Evolutionary conservation across 2,329 filamentous ascomycete species (phyloP), one percentile per base, ranked within the genome.

Genomic region (Cadophora sp.): DNA sequence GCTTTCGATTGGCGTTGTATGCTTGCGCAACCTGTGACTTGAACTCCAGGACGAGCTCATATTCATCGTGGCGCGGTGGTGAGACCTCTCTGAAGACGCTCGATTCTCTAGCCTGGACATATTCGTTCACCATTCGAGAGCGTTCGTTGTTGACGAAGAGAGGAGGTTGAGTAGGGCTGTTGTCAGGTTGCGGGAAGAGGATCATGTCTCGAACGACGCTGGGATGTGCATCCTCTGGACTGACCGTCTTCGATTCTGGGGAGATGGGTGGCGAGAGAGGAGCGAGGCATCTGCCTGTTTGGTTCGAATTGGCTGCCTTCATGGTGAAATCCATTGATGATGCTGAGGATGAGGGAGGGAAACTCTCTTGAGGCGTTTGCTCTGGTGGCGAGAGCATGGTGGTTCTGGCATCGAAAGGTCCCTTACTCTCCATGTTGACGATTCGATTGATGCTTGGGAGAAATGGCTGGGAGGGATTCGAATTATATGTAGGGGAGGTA

Each of bases 321-420:
- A 76, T 73, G 62, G 74, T 76, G 50, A 70, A 69, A 9, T 71
- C 69, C 31, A 73, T 76, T 69, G 74, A 68, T 58, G 53, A 67
- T 67, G 62, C 61, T 59, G 58, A 69, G 31, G 67, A 48, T 24
- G 66, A 50, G 24, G 46, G 67, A 24, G 66, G 48, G 76, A 89
- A 89, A 73, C 78, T 86, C 71, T 89, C 87, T 48, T 81, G 78
- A 60, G 81, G 83, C 40, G 82, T 76, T n/a, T 81, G 80, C 46
- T 89, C 87, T 26, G 87, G 87, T 37, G 88, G 88, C 26, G 88
- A 90, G 84, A 90, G 88, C 67, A 90, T 80, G 69, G 81, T 88
- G 79, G 84, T 81, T 63, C 69, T 63, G 34, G 73, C 68, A 14
- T 74, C 70, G 66, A 75, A 73, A 43, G 66, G 67, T 55, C 68